phyloP scores from a whole-genome alignment of 192 early-diverging fungal species.

The Coemansia sp. region DNA sequence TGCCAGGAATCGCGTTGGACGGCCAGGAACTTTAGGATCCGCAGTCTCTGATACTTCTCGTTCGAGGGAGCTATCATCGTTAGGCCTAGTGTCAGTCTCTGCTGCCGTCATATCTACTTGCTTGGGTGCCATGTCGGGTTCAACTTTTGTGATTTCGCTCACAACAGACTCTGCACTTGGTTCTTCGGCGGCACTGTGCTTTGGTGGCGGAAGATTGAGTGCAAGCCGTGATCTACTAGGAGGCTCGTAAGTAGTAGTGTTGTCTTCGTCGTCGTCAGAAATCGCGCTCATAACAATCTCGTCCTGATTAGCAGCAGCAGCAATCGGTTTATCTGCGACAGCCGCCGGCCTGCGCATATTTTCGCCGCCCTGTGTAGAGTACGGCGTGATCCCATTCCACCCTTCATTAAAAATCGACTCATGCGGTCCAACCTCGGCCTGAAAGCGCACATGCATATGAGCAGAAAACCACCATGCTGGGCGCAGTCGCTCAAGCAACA shows the following conservation, averaged over 20 bases:
- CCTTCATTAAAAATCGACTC: conserved; percentile 22
- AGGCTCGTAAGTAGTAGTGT: neutral
- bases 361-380: neutral
- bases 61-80: neutral
- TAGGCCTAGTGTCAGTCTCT: neutral
- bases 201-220: conserved; percentile 43
- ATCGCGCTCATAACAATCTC: conserved; percentile 55
- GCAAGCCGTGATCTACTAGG: conserved; percentile 14
- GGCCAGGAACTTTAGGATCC: conserved; percentile 27
- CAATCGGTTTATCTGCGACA: neutral
- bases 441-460: conserved; percentile 92
- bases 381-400: conserved; percentile 29
- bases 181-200: conserved; percentile 16
- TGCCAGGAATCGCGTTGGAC: conserved; percentile 80
- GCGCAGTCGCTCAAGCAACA: conserved; percentile 72
- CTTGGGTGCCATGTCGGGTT: neutral
- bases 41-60: neutral
- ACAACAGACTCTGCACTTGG: neutral
- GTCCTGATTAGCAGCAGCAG: conserved; percentile 48
- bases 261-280: conserved; percentile 33
- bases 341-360: neutral
- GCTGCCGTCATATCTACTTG: neutral
- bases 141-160: neutral
- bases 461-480: conserved; percentile 95
- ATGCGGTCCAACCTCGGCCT: conserved; percentile 67